Evolutionary conservation across 2,329 filamentous ascomycete species (phyloP).

Genomic region (Diatrype stigma): DNA sequence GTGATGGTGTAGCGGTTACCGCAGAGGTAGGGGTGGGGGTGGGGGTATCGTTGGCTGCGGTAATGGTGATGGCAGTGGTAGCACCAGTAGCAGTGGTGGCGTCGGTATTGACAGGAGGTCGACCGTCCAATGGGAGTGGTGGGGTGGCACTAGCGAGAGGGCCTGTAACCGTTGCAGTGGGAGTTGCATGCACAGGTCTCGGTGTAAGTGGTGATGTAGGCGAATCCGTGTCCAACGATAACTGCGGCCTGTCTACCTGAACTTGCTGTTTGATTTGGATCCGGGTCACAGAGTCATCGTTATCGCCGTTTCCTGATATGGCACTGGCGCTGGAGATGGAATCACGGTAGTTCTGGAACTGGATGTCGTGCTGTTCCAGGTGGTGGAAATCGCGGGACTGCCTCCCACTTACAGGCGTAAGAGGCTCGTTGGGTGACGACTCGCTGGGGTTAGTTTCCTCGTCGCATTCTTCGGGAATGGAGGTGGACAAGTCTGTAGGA

Average conservation of each 20-base stretch:
- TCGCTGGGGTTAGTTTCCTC: slow-evolving; percentile 53
- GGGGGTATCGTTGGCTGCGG: background rate
- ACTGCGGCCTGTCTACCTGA: slow-evolving; percentile 5
- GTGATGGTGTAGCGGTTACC: background rate
- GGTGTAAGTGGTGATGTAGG: slow-evolving; percentile 6
- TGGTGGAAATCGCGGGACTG: slow-evolving; percentile 52
- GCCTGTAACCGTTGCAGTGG: slow-evolving; percentile 4
- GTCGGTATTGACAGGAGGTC: background rate
- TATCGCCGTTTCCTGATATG: slow-evolving; percentile 12
- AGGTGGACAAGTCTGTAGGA: slow-evolving; percentile 45
- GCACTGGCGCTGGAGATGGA: slow-evolving; percentile 17
- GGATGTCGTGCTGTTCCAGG: slow-evolving; percentile 35
- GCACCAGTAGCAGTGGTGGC: background rate
- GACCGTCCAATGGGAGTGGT: background rate
- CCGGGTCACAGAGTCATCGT: slow-evolving; percentile 15
- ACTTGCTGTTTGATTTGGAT: slow-evolving; percentile 14
- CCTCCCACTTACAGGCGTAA: slow-evolving; percentile 56
- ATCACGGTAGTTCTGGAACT: slow-evolving; percentile 12
- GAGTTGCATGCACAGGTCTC: slow-evolving; percentile 6
- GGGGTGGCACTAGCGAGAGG: slow-evolving; percentile 7
- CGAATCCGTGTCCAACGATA: slow-evolving; percentile 6
- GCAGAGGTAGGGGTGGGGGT: background rate
- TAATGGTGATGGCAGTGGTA: background rate
- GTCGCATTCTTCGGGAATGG: slow-evolving; percentile 55
- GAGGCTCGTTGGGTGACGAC: slow-evolving; percentile 51